A percentile compares a stretch with the other conserved stretches of the same genome.
phyloP scores from a whole-genome alignment of 176 grass and related monocot species.

The Raddia guianensis region DNA sequence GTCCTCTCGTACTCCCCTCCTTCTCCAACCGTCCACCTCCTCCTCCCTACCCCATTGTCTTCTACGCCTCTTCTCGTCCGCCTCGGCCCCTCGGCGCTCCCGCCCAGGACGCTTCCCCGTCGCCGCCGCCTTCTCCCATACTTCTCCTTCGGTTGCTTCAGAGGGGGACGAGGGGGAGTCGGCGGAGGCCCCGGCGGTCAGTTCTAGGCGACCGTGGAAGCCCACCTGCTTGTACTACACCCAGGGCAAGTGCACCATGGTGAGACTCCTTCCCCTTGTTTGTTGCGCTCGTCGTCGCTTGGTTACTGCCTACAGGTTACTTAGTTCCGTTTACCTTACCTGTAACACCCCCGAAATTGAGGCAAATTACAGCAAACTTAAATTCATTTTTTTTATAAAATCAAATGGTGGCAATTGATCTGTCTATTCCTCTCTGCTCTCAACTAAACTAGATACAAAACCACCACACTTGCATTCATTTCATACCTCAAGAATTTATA shows the following conservation, averaged over 20 bases:
- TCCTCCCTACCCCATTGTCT: constrained; percentile 39
- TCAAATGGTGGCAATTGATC: no score
- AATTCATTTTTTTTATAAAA: no score
- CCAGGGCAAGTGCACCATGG: constrained; percentile 80
- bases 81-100: constrained; percentile 1
- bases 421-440: no score
- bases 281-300: not conserved
- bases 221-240: constrained; percentile 86
- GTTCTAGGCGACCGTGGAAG: constrained; percentile 60
- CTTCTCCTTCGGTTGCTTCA: not conserved
- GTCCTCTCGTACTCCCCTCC: not conserved
- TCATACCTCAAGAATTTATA: no score
- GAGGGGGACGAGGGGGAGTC: constrained; percentile 25
- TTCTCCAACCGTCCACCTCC: not conserved
- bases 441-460: no score
- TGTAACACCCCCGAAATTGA: no score
- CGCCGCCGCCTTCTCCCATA: constrained; percentile 23
- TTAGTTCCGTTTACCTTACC: not conserved
- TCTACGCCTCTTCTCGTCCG: constrained; percentile 25
- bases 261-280: constrained; percentile 31
- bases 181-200: constrained; percentile 24
- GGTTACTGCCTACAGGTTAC: not conserved
- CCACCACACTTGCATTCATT: no score
- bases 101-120: constrained; percentile 18
- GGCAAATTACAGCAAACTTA: no score